phyloP scores from a whole-genome alignment of 768 basidiomycete species.

The Tephrocybe sp. region DNA sequence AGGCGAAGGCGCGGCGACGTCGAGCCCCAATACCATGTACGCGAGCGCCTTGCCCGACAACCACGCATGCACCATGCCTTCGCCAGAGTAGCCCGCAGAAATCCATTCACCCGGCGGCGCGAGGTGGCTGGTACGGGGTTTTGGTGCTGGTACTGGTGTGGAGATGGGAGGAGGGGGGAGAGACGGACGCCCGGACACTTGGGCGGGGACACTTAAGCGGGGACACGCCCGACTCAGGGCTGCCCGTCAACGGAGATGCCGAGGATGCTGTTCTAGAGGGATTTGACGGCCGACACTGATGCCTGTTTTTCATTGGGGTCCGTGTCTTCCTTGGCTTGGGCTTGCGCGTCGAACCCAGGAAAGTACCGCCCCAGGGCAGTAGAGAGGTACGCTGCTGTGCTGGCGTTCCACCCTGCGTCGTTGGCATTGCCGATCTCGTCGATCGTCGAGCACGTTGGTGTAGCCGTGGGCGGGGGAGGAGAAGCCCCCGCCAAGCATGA shows the following conservation, averaged over 20 bases:
- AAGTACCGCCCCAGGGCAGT: too few species aligned
- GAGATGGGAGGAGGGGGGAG: too few species aligned
- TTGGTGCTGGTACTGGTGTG: too few species aligned
- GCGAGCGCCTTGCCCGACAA: slow-evolving; percentile 59
- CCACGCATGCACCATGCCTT: slow-evolving; percentile 77
- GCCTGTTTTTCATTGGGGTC: too few species aligned
- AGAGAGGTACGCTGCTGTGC: too few species aligned
- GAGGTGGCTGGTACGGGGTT: slow-evolving; percentile 6
- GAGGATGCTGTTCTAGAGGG: slow-evolving; percentile 64
- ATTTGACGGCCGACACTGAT: slow-evolving; percentile 52
- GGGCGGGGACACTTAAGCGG: slow-evolving; percentile 50
- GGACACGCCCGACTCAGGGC: slow-evolving; percentile 74
- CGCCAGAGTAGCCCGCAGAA: slow-evolving; percentile 67
- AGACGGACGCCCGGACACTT: slow-evolving; percentile 41
- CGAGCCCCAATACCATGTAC: slow-evolving; percentile 52
- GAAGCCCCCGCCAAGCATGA: slow-evolving; percentile 71
- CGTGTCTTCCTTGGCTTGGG: too few species aligned
- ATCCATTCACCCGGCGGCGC: slow-evolving; percentile 67
- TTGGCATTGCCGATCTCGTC: too few species aligned
- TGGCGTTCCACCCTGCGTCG: too few species aligned
- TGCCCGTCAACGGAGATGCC: slow-evolving; percentile 58
- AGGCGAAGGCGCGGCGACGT: slow-evolving; percentile 16
- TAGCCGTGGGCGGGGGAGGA: neutral
- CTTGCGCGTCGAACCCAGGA: too few species aligned
- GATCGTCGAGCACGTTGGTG: too few species aligned